Evolutionary conservation across 495 filamentous ascomycete genomes (phyloP).

Genomic region (Hypoxylon rickii): DNA sequence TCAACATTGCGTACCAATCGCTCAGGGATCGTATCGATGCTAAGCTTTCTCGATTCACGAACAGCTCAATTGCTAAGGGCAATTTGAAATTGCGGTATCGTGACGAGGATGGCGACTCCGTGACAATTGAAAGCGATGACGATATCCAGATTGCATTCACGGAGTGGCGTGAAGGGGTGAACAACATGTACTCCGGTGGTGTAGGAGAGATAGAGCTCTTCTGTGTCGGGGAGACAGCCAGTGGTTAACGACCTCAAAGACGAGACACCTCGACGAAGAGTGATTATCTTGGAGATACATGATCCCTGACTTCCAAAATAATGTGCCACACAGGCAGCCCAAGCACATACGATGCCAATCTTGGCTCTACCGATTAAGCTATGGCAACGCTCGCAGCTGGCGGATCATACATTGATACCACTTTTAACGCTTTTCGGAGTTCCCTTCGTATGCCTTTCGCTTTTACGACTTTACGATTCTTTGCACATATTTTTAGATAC

Average conservation of each 20-base stretch:
- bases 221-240: constrained; percentile 51
- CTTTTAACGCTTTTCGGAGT: constrained; percentile 3
- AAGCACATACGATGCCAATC: constrained; percentile 10
- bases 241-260: constrained; percentile 7
- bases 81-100: constrained; percentile 83
- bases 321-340: not conserved
- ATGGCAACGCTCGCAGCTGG: constrained; percentile 1
- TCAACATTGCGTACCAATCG: constrained; percentile 89
- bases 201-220: constrained; percentile 87
- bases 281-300: no score
- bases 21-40: constrained; percentile 96
- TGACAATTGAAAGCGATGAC: constrained; percentile 92
- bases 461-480: constrained; percentile 33
- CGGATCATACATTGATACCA: constrained; percentile 16
- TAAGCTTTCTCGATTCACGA: constrained; percentile 83
- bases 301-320: not conserved
- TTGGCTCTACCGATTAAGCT: constrained; percentile 13
- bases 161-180: constrained; percentile 82
- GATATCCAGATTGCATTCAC: constrained; percentile 93
- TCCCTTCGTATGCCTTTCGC: constrained; percentile 17
- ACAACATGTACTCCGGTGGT: constrained; percentile 63
- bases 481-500: constrained; percentile 36
- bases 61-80: constrained; percentile 75
- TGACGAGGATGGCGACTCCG: constrained; percentile 90
- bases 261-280: no score